phyloP scores from a whole-genome alignment of 83 land plant genomes.

The Picea engelmannii region DNA sequence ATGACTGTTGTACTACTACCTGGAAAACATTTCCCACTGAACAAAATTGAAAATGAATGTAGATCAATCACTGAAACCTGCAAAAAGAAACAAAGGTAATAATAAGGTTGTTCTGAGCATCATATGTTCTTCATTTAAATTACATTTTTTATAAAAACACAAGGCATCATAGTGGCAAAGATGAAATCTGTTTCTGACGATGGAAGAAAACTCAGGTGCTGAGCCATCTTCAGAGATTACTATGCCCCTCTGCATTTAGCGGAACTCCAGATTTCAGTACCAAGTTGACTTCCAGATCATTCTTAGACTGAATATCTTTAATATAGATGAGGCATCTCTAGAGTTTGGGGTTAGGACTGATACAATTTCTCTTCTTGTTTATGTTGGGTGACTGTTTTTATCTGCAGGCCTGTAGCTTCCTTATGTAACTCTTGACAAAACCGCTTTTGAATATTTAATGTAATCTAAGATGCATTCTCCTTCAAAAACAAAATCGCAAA shows the following conservation, averaged over 20 bases:
- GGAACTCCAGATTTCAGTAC: too few species aligned
- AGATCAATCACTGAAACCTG: conserved; percentile 64
- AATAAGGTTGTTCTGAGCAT: not conserved
- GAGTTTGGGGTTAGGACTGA: too few species aligned
- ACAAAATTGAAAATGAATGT: conserved; percentile 22
- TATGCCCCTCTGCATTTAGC: too few species aligned
- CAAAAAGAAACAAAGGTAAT: not conserved
- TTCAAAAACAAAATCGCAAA: not conserved
- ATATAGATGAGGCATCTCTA: too few species aligned
- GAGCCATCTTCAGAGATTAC: too few species aligned
- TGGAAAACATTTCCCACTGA: conserved; percentile 24
- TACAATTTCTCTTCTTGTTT: too few species aligned
- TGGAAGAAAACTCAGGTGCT: not conserved
- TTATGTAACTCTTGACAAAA: too few species aligned
- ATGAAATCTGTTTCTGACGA: not conserved
- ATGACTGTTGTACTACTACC: conserved; percentile 33
- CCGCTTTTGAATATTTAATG: too few species aligned
- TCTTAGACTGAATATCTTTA: too few species aligned
- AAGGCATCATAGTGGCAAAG: not conserved
- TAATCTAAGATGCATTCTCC: not conserved
- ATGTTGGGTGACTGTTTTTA: too few species aligned
- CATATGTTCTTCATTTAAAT: not conserved
- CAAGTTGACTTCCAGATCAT: too few species aligned
- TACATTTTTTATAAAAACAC: not conserved
- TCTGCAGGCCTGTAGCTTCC: too few species aligned